Evolutionary conservation across 176 grass and related monocot genomes (phyloP).

Genomic region (Metroxylon sagu): DNA sequence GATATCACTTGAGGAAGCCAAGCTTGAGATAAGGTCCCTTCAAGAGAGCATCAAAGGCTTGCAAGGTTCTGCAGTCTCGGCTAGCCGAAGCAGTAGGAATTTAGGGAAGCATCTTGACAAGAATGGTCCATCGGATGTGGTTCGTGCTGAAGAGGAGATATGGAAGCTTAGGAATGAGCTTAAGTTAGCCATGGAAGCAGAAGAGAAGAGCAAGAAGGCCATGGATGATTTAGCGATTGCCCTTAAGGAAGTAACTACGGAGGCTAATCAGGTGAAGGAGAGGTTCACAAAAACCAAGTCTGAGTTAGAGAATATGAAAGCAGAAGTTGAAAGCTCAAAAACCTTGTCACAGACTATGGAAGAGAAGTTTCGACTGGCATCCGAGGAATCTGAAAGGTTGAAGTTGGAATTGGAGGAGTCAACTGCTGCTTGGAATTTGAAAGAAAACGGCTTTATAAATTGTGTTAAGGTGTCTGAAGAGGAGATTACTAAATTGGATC

Average conservation of each 20-base stretch:
- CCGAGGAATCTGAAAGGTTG: constrained; percentile 36
- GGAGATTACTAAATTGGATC: constrained; percentile 42
- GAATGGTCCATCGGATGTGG: constrained; percentile 24
- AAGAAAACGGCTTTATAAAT: constrained; percentile 53
- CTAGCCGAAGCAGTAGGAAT: constrained; percentile 15
- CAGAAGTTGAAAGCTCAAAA: constrained; percentile 35
- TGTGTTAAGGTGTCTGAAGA: constrained; percentile 63
- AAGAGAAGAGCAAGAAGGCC: constrained; percentile 84
- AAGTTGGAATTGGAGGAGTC: constrained; percentile 45
- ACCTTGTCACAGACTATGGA: constrained; percentile 22
- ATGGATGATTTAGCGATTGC: constrained; percentile 84
- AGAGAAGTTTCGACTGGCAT: constrained; percentile 32
- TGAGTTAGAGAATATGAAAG: constrained; percentile 47
- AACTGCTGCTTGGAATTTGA: constrained; percentile 41
- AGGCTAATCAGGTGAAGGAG: constrained; percentile 42
- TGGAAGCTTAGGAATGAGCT: constrained; percentile 52
- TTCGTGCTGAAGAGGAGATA: constrained; percentile 35
- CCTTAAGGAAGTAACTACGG: constrained; percentile 53
- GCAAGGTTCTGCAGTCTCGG: constrained; percentile 7
- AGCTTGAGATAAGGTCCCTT: constrained; percentile 50
- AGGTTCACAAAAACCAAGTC: constrained; percentile 30
- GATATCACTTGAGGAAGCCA: constrained; percentile 66
- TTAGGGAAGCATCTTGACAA: constrained; percentile 26
- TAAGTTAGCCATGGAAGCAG: constrained; percentile 56
- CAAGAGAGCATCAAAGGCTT: constrained; percentile 38